Conservation (phyloP, 2,329 filamentous ascomycete species). For the Moelleriella libera region DNA sequence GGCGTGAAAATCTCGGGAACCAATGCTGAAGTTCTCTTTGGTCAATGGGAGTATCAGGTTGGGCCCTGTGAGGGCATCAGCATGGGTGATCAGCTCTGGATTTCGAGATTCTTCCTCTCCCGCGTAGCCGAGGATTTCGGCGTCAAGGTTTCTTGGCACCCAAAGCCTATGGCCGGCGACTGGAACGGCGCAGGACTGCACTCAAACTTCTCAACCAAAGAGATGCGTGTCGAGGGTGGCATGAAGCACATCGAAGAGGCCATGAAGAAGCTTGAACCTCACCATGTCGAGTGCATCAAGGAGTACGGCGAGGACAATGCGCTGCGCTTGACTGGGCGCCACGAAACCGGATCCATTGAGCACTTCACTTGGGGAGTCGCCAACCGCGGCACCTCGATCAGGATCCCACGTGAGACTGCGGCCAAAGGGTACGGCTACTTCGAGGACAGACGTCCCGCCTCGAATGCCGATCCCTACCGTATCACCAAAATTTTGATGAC, state of each 20-base stretch:
- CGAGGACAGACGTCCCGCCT: conserved; percentile 70
- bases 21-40: conserved; percentile 85
- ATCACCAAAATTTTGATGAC: conserved; percentile 68
- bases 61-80: conserved; percentile 79
- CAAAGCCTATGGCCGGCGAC: conserved; percentile 82
- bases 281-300: conserved; percentile 73
- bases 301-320: conserved; percentile 96
- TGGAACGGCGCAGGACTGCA: conserved; percentile 96
- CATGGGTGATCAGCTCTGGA: conserved; percentile 95
- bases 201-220: conserved; percentile 83
- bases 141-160: conserved; percentile 85
- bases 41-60: conserved; percentile 97
- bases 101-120: conserved; percentile 67
- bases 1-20: conserved; percentile 92
- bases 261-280: conserved; percentile 69
- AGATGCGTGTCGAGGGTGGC: conserved; percentile 81
- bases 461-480: conserved; percentile 79
- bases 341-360: conserved; percentile 92
- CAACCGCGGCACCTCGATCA: conserved; percentile 88
- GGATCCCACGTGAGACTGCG: conserved; percentile 75
- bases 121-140: conserved; percentile 94
- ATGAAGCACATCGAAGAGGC: conserved; percentile 88
- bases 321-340: conserved; percentile 76
- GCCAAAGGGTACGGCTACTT: conserved; percentile 92
- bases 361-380: conserved; percentile 89